A percentile compares a stretch with the other conserved stretches of the same genome.
These are phyloP conservation scores for Cucurbita pepo DNA, from an alignment of 306 rosid species.

Conservation along the genomic window DNA sequence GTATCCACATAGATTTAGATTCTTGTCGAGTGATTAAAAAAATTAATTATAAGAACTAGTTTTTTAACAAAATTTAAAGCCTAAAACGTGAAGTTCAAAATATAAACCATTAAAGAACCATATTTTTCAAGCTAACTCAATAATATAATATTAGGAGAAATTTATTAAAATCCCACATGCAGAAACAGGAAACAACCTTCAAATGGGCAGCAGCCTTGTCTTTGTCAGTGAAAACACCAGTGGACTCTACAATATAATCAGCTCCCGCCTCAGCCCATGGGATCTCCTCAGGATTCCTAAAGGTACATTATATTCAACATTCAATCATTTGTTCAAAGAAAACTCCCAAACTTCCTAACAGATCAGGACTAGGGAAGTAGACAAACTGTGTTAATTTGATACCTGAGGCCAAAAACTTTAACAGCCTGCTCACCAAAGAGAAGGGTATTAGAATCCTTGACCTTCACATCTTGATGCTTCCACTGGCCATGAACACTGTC, in stretches of 20 bases:
- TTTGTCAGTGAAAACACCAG: slow-evolving; percentile 14
- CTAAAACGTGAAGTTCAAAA: background rate
- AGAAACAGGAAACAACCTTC: background rate
- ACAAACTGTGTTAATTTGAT: background rate
- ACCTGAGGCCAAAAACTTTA: slow-evolving; percentile 49
- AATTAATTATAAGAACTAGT: background rate
- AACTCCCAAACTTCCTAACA: background rate
- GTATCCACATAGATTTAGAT: background rate
- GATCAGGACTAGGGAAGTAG: background rate
- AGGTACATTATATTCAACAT: too few species aligned
- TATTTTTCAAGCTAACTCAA: background rate
- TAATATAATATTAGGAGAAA: background rate
- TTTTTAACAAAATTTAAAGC: too few species aligned
- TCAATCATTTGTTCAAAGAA: background rate
- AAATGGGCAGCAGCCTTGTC: slow-evolving; percentile 15
- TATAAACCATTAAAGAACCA: background rate
- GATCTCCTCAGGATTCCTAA: slow-evolving; percentile 11
- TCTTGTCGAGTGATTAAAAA: background rate
- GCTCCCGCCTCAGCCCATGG: slow-evolving; percentile 14
- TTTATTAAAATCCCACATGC: background rate
- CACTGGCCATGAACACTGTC: slow-evolving; percentile 70
- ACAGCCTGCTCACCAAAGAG: slow-evolving; percentile 46
- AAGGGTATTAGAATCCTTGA: slow-evolving; percentile 44
- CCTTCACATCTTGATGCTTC: slow-evolving; percentile 44
- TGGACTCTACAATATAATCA: slow-evolving; percentile 6